Evolutionary conservation across 352 stramenopile genomes (phyloP), one percentile per base, ranked within the genome.

Genomic region (Phytophthora rubi): DNA sequence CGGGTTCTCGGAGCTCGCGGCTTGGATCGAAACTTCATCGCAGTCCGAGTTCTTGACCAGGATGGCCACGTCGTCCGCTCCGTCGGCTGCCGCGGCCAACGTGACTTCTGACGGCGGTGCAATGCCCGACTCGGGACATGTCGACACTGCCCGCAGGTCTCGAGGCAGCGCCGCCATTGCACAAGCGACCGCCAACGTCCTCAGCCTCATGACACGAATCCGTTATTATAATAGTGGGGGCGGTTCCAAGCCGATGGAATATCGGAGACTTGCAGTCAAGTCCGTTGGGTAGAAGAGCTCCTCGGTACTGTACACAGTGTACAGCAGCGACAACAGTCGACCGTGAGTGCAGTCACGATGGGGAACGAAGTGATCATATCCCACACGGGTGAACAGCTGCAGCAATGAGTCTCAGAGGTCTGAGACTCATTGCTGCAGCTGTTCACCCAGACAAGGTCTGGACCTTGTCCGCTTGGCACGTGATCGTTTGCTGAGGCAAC

Each of bases 281-380:
- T 45, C 13, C 4, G 42, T 23, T 23, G 16, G 42, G 60, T 54
- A 62, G n/a, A 62, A 58, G 53, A 62, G 48, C 57, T 47, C 53
- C 32, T 62, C 30, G 9, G 47, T 49, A 49, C 23, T 6, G 33
- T 39, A 39, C 10, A 12, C 26, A 49, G 1, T 6, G 33, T 39
- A 39, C 10, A 12, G 30, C 48, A 67, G 23, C 59, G 48, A 53
- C 39, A 45, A 30, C 35, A 21, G 21, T 23, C 55, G 47, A 47
- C 53, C 23, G 21, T 48, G 49, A 44, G 69, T 73, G 64, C 69
- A 73, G 69, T 70, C 69, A 70, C 53, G 59, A 76, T 76, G 68
- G 68, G 69, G 23, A 45, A 32, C 45, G 53, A 67, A 67, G 65
- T 62, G 26, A 56, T 15, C 42, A 51, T 54, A 45, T 58, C 47